phyloP scores from a whole-genome alignment of 139 green algal genomes.

The Closterium sp. region DNA sequence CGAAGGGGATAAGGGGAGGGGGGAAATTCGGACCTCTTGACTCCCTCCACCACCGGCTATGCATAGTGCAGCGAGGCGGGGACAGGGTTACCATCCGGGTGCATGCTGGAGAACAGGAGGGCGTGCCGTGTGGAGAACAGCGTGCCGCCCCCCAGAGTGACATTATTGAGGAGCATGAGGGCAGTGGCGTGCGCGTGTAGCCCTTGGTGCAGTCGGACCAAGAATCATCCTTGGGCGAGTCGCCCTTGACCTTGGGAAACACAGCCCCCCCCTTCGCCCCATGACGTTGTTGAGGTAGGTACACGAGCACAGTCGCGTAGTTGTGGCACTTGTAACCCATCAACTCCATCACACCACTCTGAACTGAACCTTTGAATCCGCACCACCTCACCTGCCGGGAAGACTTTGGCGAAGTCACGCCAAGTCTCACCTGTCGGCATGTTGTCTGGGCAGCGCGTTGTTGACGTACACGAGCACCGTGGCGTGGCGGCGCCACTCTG shows the following conservation, averaged over 20 bases:
- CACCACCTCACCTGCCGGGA: too few relatives aligned
- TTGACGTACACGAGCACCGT: constrained; percentile 82
- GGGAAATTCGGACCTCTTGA: constrained; percentile 10
- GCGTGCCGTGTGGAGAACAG: constrained; percentile 49
- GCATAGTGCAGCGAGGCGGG: constrained; percentile 10
- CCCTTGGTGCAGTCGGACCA: constrained; percentile 18
- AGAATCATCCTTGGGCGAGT: constrained; percentile 3
- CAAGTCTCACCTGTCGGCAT: too few relatives aligned
- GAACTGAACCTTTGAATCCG: too few relatives aligned
- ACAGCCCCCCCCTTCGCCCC: constrained; percentile 55
- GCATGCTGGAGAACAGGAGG: constrained; percentile 65
- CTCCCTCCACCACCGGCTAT: constrained; percentile 18
- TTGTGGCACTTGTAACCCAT: too few relatives aligned
- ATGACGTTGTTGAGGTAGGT: constrained; percentile 63
- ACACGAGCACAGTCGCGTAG: constrained; percentile 79
- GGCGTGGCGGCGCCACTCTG: constrained; percentile 74
- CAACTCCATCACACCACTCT: too few relatives aligned
- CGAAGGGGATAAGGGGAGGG: neutral
- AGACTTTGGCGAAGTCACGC: too few relatives aligned
- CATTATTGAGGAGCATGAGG: too few relatives aligned
- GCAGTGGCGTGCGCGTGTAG: too few relatives aligned
- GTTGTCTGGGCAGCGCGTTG: constrained; percentile 39
- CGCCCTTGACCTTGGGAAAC: constrained; percentile 36
- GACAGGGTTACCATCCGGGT: neutral
- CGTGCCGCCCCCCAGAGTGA: too few relatives aligned